These are phyloP conservation scores for Phyllachora maydis DNA, from an alignment of 2,329 filamentous ascomycete species.

Conservation along the genomic window DNA sequence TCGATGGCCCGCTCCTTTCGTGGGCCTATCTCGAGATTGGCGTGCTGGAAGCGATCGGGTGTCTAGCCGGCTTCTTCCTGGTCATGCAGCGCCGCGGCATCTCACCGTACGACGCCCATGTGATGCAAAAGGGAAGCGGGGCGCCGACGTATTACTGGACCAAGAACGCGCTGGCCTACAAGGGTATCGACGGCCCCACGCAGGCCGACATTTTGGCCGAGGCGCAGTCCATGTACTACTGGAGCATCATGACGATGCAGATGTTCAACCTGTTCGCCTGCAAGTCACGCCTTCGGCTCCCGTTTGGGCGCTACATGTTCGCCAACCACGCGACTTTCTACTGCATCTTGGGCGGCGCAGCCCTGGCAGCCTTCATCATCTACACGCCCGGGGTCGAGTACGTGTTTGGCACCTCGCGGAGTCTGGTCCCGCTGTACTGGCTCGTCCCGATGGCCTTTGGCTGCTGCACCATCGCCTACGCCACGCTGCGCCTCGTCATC, in stretches of 20 bases:
- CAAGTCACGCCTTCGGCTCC: constrained; percentile 12
- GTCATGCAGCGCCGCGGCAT: constrained; percentile 3
- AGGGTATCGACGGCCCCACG: constrained; percentile 4
- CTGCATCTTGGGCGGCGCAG: constrained; percentile 3
- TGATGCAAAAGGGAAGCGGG: constrained; percentile 4
- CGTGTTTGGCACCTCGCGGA: constrained; percentile 4
- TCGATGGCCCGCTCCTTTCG: constrained; percentile 3
- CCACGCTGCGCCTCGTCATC: constrained; percentile 3
- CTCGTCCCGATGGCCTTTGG: constrained; percentile 4
- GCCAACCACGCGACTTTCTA: constrained; percentile 13
- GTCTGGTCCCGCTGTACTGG: constrained; percentile 4
- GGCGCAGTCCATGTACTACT: constrained; percentile 6
- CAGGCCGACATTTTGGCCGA: constrained; percentile 5
- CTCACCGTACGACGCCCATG: constrained; percentile 2
- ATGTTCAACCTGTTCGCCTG: constrained; percentile 5
- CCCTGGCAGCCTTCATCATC: constrained; percentile 4
- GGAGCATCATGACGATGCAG: constrained; percentile 5
- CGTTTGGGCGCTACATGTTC: constrained; percentile 38
- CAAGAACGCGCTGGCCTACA: constrained; percentile 3
- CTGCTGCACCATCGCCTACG: constrained; percentile 3
- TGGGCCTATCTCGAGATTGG: constrained; percentile 5
- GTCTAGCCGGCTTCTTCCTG: constrained; percentile 3
- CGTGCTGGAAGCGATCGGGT: constrained; percentile 4
- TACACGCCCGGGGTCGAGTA: constrained; percentile 4
- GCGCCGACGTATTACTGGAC: too few species aligned